Evolutionary conservation across 2,329 filamentous ascomycete species (phyloP).

Genomic region (Calonectria pseudoturangicola): DNA sequence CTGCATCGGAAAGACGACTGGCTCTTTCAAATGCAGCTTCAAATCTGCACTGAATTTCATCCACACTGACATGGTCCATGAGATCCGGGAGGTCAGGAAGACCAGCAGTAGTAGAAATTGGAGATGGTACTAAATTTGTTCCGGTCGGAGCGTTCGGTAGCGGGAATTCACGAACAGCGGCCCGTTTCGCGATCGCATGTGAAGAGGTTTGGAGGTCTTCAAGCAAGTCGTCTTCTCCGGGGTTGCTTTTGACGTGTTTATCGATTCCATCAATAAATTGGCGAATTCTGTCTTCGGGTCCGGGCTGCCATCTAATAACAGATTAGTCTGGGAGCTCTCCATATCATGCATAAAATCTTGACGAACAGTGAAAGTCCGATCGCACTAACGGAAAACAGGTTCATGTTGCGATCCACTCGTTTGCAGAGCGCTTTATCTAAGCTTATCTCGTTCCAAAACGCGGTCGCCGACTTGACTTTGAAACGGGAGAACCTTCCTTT

Average conservation of each 20-base stretch:
- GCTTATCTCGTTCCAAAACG: background rate
- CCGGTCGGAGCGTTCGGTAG: background rate
- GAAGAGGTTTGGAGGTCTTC: background rate
- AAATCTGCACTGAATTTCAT: background rate
- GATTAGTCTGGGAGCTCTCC: background rate
- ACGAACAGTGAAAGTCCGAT: background rate
- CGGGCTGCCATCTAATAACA: background rate
- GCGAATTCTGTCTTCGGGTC: background rate
- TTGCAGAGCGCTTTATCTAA: background rate
- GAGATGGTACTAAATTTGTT: background rate
- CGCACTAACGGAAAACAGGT: conserved; percentile 15
- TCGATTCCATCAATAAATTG: background rate
- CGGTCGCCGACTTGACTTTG: background rate
- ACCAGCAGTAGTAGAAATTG: background rate
- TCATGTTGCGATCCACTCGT: conserved; percentile 20
- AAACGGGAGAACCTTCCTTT: background rate
- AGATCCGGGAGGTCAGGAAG: background rate
- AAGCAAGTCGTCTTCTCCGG: background rate
- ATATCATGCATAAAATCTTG: no score
- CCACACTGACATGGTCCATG: background rate
- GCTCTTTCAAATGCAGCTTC: background rate
- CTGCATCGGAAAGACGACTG: background rate
- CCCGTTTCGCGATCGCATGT: background rate
- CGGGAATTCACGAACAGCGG: background rate
- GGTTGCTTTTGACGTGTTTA: no score